phyloP scores from a whole-genome alignment of 805 yeast species.

The Ogataea pini region DNA sequence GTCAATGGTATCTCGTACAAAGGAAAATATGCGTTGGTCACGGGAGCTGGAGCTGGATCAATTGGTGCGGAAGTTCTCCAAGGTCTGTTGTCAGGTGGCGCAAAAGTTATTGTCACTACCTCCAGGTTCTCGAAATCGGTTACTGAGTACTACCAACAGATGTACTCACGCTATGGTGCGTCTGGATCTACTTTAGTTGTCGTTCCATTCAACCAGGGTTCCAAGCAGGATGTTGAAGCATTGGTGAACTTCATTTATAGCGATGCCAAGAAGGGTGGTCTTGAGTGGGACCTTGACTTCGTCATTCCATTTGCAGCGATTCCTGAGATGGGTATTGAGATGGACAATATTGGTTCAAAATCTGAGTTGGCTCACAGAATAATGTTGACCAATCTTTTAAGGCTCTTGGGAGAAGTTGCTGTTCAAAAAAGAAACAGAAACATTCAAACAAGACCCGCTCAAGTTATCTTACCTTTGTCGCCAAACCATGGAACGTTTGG shows the following conservation, averaged over 20 bases:
- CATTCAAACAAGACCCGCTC: slow-evolving; percentile 96
- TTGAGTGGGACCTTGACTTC: slow-evolving; percentile 97
- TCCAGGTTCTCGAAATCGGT: slow-evolving; percentile 92
- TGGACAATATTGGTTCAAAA: slow-evolving; percentile 88
- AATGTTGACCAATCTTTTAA: slow-evolving; percentile 93
- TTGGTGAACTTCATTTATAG: slow-evolving; percentile 83
- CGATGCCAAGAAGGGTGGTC: slow-evolving; percentile 80
- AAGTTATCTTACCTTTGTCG: slow-evolving; percentile 92
- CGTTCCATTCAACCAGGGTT: slow-evolving; percentile 99
- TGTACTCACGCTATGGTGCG: slow-evolving; percentile 92
- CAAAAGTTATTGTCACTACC: slow-evolving; percentile 94
- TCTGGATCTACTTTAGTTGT: slow-evolving; percentile 89
- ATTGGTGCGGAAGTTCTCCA: slow-evolving; percentile 96
- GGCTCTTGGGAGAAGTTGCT: slow-evolving; percentile 90
- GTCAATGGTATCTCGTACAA: slow-evolving; percentile 89
- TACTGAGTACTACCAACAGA: slow-evolving; percentile 91
- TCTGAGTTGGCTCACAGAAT: slow-evolving; percentile 98
- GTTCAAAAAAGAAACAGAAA: slow-evolving; percentile 73
- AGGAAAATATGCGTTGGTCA: slow-evolving; percentile 84
- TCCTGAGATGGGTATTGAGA: slow-evolving; percentile 97
- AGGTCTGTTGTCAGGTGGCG: slow-evolving; percentile 97
- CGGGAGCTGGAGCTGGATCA: slow-evolving; percentile 99
- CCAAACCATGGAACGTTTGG: slow-evolving; percentile 99
- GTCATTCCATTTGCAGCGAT: slow-evolving; percentile 98
- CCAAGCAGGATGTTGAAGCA: slow-evolving; percentile 88